Percentiles rank a stretch among this genome's conserved stretches.
Conservation (phyloP, 2,329 filamentous ascomycete species). For the Helotiales sp. region DNA sequence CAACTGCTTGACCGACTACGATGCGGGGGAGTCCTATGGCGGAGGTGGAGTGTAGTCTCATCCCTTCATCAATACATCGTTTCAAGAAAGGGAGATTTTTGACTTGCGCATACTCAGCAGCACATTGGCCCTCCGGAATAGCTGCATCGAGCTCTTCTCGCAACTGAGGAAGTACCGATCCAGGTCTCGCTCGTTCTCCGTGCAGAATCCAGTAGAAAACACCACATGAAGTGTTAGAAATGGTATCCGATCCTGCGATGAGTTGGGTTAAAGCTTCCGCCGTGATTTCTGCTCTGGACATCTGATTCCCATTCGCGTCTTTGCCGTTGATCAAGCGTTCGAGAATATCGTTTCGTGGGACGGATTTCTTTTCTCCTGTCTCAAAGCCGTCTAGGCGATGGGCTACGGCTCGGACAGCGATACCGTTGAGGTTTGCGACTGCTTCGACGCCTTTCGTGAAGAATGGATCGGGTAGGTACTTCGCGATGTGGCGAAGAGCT, state of each 20-base stretch:
- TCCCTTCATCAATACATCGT: slow-evolving; percentile 76
- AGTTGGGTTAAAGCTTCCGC: slow-evolving; percentile 89
- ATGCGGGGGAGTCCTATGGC: slow-evolving; percentile 82
- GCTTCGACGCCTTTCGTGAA: slow-evolving; percentile 73
- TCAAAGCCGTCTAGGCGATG: slow-evolving; percentile 65
- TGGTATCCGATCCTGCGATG: slow-evolving; percentile 77
- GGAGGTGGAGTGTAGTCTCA: slow-evolving; percentile 84
- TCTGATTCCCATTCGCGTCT: slow-evolving; percentile 73
- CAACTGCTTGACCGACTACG: slow-evolving; percentile 58
- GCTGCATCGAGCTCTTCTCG: slow-evolving; percentile 73
- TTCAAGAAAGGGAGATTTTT: slow-evolving; percentile 75
- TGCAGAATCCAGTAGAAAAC: slow-evolving; percentile 65
- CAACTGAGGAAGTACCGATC: slow-evolving; percentile 69
- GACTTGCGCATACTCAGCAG: slow-evolving; percentile 72
- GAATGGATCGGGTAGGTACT: slow-evolving; percentile 78
- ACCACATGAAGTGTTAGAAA: slow-evolving; percentile 78
- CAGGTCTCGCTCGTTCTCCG: slow-evolving; percentile 44
- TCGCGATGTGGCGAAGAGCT: slow-evolving; percentile 73
- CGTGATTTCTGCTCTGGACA: slow-evolving; percentile 77
- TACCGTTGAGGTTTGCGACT: slow-evolving; percentile 79
- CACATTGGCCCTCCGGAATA: slow-evolving; percentile 58
- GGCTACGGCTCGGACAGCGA: slow-evolving; percentile 80
- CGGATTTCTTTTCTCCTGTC: slow-evolving; percentile 58
- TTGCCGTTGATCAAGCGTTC: slow-evolving; percentile 82
- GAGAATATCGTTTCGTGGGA: slow-evolving; percentile 70